Base-by-base conservation (phyloP, 2,329 filamentous ascomycete species). In the Aspergillus brunneoviolaceus region DNA sequence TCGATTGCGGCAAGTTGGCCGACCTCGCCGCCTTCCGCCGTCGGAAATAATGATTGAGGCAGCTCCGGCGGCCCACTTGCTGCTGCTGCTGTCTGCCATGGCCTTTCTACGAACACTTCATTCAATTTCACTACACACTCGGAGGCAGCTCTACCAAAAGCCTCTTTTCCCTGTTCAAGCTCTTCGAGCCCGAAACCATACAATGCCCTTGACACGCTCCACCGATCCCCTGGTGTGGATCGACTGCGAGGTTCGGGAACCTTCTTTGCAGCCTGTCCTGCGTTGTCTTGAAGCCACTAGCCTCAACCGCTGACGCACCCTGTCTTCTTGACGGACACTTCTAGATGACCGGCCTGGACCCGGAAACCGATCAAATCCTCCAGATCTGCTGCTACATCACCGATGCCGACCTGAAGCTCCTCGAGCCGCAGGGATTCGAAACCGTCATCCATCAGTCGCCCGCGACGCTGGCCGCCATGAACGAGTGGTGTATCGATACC, bases 371-470 rank as follows among this genome's bases (percentile, higher is more conserved):
- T 72, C 87, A 88, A 58, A 95, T 98, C 70, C 87, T 98, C 71
- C 92, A 96, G 70, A 89, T 98, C 59, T 94, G 89, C 76, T 97
- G 93, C 79, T 89, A 96, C 76, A 85, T 99, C 73, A 99, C 95
- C 7, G 90, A 93, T 67, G 84, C 87, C 56, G 81, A 92, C 62
- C 85, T 99, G 21, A 84, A 90, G 59, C 75, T 96, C 35, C 77
- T 96, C 27, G 92, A 96, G 61, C 80, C 87, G 25, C 75, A 82
- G 33, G 94, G 94, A 66, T 96, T 90, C 82, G 91, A 96, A 70
- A 85, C 85, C 29, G 82, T 94, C 50, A 84, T 99, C 60, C 89
- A 94, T 73, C 90, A 91, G 69, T 81, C 87, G 0, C 81, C 87
- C 69, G 81, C 85, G 57, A 84, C 86, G 48, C 86, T 98, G 68